A percentile compares a stretch with the other conserved stretches of the same genome.
phyloP scores from a whole-genome alignment of 108 stramenopile species.

The Skeletonema marinoi region DNA sequence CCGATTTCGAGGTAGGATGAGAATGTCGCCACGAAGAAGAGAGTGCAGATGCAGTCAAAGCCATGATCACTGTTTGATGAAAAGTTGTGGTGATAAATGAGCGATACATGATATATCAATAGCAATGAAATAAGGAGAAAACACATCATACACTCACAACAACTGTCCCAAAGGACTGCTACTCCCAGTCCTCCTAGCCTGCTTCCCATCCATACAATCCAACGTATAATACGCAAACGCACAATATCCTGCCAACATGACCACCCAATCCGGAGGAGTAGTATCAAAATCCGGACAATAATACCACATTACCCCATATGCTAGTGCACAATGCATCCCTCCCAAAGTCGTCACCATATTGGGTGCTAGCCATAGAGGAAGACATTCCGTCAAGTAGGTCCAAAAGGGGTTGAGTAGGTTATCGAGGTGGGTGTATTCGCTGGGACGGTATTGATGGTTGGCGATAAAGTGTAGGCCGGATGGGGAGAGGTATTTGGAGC shows the following conservation, averaged over 20 bases:
- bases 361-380: slow-evolving; percentile 91
- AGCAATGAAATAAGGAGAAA: not conserved
- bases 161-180: slow-evolving; percentile 94
- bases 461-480: slow-evolving; percentile 71
- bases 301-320: slow-evolving; percentile 59
- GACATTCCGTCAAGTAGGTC: slow-evolving; percentile 70
- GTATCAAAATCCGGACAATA: slow-evolving; percentile 50
- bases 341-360: slow-evolving; percentile 89
- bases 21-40: slow-evolving; percentile 59
- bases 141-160: slow-evolving; percentile 53
- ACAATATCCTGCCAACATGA: slow-evolving; percentile 59
- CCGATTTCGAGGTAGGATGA: slow-evolving; percentile 52
- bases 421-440: slow-evolving; percentile 77
- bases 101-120: not conserved
- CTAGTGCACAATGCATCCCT: slow-evolving; percentile 61
- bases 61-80: slow-evolving; percentile 83
- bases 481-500: slow-evolving; percentile 18
- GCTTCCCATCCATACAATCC: slow-evolving; percentile 99
- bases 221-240: slow-evolving; percentile 89
- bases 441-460: slow-evolving; percentile 76
- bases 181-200: slow-evolving; percentile 89
- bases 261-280: slow-evolving; percentile 70
- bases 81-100: not conserved
- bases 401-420: slow-evolving; percentile 82
- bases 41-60: slow-evolving; percentile 90